Evolutionary conservation across 345 rosid genomes (phyloP).

Genomic region (Firmiana major): DNA sequence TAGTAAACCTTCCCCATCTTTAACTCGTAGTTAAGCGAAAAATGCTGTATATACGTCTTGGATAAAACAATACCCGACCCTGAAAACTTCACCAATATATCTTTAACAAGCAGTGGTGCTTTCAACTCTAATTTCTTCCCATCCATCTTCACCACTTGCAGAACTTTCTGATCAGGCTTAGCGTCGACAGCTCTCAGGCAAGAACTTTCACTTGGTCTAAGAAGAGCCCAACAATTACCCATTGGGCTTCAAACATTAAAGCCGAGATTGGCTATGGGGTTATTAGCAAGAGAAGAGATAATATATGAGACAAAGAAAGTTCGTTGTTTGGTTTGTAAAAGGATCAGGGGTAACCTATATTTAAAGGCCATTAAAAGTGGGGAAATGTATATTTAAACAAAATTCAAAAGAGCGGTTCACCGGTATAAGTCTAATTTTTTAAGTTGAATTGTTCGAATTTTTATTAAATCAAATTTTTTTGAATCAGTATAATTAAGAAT

Average conservation of each 20-base stretch:
- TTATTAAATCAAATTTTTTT: too few relatives aligned
- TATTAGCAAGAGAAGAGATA: background rate
- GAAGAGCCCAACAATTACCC: slow-evolving; percentile 18
- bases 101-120: slow-evolving; percentile 26
- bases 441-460: too few relatives aligned
- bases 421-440: too few relatives aligned
- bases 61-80: slow-evolving; percentile 24
- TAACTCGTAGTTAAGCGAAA: slow-evolving; percentile 20
- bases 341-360: background rate
- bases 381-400: too few relatives aligned
- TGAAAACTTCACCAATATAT: slow-evolving; percentile 14
- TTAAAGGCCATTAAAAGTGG: too few relatives aligned
- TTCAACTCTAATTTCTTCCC: slow-evolving; percentile 24
- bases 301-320: background rate
- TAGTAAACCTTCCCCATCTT: slow-evolving; percentile 28
- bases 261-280: background rate
- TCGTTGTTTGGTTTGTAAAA: background rate
- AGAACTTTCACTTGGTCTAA: slow-evolving; percentile 5
- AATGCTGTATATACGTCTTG: slow-evolving; percentile 2
- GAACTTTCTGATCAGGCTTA: background rate
- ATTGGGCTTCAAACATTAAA: slow-evolving; percentile 8
- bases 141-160: slow-evolving; percentile 33
- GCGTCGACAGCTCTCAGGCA: background rate
- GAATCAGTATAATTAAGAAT: too few relatives aligned
- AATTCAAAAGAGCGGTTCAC: too few relatives aligned